These are phyloP conservation scores for Trichoderma sp. DNA, from an alignment of 2,329 filamentous ascomycete genomes.

Conservation along the genomic window DNA sequence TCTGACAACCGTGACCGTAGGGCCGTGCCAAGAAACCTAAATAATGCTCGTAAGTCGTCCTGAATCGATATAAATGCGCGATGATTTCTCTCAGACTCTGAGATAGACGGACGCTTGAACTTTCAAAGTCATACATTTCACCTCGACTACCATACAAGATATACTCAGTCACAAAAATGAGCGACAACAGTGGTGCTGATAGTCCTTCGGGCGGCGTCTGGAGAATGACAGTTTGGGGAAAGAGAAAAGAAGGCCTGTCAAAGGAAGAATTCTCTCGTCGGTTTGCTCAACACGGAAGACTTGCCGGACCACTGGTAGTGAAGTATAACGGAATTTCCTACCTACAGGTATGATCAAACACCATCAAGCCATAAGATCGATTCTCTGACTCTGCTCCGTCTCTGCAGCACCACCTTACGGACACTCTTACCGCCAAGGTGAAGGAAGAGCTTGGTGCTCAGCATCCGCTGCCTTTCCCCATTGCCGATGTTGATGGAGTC, in stretches of 20 bases:
- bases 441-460: constrained; percentile 7
- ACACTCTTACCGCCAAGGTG: not conserved
- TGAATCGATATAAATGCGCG: not conserved
- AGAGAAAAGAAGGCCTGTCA: constrained; percentile 17
- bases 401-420: constrained; percentile 6
- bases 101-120: too few species aligned
- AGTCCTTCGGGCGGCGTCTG: constrained; percentile 5
- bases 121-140: not conserved
- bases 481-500: constrained; percentile 17
- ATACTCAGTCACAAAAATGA: not conserved
- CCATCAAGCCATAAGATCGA: not conserved
- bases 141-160: not conserved
- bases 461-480: not conserved
- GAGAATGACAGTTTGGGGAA: constrained; percentile 5
- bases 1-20: not conserved
- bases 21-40: not conserved
- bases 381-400: not conserved
- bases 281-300: constrained; percentile 16
- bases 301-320: not conserved
- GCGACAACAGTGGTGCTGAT: not conserved
- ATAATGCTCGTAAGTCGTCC: not conserved
- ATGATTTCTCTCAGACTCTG: too few species aligned
- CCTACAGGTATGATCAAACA: constrained; percentile 1
- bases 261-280: constrained; percentile 25
- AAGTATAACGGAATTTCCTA: constrained; percentile 25